A percentile compares a stretch with the other conserved stretches of the same genome.
phyloP scores from a whole-genome alignment of 2,329 filamentous ascomycete species.

The Ophiosphaerella narmari region DNA sequence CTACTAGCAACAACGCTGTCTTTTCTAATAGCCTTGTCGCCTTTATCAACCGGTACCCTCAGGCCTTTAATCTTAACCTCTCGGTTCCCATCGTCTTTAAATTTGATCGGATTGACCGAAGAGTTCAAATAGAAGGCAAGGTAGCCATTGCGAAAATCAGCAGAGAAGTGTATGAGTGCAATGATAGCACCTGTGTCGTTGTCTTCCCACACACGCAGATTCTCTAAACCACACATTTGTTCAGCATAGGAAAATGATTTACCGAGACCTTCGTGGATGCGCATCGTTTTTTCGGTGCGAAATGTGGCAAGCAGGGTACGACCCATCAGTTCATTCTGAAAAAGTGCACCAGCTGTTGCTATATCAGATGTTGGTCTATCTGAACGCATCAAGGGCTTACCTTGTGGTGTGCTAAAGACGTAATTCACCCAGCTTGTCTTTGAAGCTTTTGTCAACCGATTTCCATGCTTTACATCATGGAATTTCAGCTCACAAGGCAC shows the following conservation, averaged over 20 bases:
- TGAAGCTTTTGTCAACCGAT: conserved; percentile 36
- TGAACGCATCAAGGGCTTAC: conserved; percentile 15
- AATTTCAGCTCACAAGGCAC: conserved; percentile 47
- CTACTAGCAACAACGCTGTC: conserved; percentile 22
- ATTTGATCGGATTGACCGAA: conserved; percentile 40
- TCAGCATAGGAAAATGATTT: conserved; percentile 52
- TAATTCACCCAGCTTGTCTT: conserved; percentile 54
- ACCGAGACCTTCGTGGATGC: conserved; percentile 50
- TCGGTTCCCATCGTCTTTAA: conserved; percentile 48
- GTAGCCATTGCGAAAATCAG: conserved; percentile 51
- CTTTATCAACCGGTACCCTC: conserved; percentile 38
- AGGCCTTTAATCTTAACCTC: conserved; percentile 51
- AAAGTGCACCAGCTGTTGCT: conserved; percentile 40
- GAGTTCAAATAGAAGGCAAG: conserved; percentile 53
- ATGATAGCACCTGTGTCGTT: conserved; percentile 49
- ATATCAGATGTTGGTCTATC: not conserved
- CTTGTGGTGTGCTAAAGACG: conserved; percentile 42
- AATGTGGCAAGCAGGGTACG: conserved; percentile 50
- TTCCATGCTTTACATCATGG: conserved; percentile 45
- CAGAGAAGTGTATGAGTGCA: conserved; percentile 51
- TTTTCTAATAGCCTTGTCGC: conserved; percentile 19
- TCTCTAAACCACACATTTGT: conserved; percentile 56
- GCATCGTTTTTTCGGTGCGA: conserved; percentile 51
- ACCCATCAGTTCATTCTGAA: conserved; percentile 55
- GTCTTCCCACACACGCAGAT: conserved; percentile 54